Evolutionary conservation across 257 asterid species (phyloP).

Genomic region (Capsicum chinense): DNA sequence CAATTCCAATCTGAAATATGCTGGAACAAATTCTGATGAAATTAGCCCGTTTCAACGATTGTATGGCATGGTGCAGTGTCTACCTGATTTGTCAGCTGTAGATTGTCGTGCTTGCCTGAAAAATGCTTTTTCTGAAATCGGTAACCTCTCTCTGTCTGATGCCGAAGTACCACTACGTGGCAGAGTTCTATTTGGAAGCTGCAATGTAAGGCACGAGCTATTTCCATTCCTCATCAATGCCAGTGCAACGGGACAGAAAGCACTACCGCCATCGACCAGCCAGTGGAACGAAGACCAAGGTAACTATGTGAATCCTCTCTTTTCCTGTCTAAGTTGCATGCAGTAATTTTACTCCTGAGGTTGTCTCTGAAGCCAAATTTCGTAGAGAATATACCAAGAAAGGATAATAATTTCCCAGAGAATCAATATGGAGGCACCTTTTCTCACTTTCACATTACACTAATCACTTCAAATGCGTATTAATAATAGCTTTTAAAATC

Average conservation of each 20-base stretch:
- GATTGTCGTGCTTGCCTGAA: neutral
- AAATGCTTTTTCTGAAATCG: fast-evolving
- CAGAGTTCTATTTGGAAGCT: neutral
- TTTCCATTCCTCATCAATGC: neutral
- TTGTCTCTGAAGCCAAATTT: neutral
- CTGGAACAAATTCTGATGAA: neutral
- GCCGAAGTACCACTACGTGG: neutral
- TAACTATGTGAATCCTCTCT: neutral
- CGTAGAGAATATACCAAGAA: neutral
- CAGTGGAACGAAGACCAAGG: neutral
- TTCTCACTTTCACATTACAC: no score
- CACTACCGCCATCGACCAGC: neutral
- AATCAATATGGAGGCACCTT: neutral
- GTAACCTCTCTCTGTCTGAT: neutral
- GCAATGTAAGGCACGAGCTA: neutral
- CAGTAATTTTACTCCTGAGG: neutral
- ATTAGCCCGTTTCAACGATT: neutral
- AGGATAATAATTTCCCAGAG: no score
- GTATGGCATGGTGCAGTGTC: constrained; percentile 27
- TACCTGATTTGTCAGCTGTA: constrained; percentile 10
- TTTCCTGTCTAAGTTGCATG: neutral
- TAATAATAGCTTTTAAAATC: neutral
- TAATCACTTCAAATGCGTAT: no score
- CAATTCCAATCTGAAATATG: neutral
- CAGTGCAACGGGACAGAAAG: neutral